Conservation (phyloP, 768 basidiomycete species). For the Hygrocybe punicea region DNA sequence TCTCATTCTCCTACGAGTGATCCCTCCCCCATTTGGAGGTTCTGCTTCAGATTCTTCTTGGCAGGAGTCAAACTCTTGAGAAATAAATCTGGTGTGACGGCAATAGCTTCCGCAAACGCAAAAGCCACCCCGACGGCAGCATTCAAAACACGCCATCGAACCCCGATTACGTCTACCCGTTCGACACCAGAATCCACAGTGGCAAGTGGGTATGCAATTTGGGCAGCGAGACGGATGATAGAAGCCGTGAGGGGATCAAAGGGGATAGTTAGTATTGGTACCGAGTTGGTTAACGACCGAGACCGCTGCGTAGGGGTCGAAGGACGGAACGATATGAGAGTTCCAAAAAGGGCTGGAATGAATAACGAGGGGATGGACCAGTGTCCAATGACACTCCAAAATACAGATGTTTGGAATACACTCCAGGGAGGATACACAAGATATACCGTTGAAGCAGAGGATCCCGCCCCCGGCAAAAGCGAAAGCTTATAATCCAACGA, state of each 20-base stretch:
- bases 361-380: slow-evolving; percentile 63
- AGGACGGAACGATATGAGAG: slow-evolving; percentile 60
- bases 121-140: slow-evolving; percentile 59
- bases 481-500: slow-evolving; percentile 29
- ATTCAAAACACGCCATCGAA: slow-evolving; percentile 51
- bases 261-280: slow-evolving; percentile 6
- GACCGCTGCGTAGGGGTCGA: slow-evolving; percentile 22
- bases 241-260: slow-evolving; percentile 64
- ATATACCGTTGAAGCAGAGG: slow-evolving; percentile 20
- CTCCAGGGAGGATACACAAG: slow-evolving; percentile 49
- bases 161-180: slow-evolving; percentile 54
- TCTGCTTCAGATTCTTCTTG: not conserved
- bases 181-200: slow-evolving; percentile 17
- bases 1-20: not conserved
- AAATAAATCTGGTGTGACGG: slow-evolving; percentile 41
- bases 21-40: not conserved
- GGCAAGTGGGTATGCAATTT: slow-evolving; percentile 54
- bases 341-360: slow-evolving; percentile 54
- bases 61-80: slow-evolving; percentile 24
- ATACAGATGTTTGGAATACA: slow-evolving; percentile 44
- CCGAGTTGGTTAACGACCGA: not conserved
- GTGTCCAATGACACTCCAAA: slow-evolving; percentile 55
- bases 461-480: slow-evolving; percentile 4
- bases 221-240: slow-evolving; percentile 60
- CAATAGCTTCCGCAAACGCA: slow-evolving; percentile 65